Percentiles rank a stretch among this genome's conserved stretches.
phyloP scores from a whole-genome alignment of 2,329 filamentous ascomycete genomes.

The Alternaria tenuissima region DNA sequence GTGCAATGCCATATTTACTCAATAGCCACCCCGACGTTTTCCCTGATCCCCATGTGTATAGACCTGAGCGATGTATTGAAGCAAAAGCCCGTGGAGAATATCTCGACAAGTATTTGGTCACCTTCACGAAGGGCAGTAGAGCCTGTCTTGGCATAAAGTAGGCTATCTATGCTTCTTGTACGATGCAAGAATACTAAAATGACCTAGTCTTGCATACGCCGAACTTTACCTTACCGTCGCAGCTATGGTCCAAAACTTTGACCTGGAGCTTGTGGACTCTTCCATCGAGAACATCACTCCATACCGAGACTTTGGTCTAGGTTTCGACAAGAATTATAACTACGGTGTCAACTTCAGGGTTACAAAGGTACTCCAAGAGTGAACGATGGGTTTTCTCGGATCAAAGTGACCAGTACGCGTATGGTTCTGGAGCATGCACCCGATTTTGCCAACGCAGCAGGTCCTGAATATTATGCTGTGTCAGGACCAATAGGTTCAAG shows the following conservation, averaged over 20 bases:
- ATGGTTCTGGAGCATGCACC: background rate
- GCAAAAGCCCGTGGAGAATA: conserved; percentile 15
- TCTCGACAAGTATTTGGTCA: conserved; percentile 48
- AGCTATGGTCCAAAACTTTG: conserved; percentile 8
- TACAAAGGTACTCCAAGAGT: conserved; percentile 8
- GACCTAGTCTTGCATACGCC: conserved; percentile 37
- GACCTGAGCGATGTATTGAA: conserved; percentile 27
- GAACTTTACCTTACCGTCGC: conserved; percentile 26
- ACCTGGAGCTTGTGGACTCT: conserved; percentile 27
- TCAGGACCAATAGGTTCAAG: background rate
- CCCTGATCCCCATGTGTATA: conserved; percentile 26
- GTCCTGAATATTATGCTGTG: background rate
- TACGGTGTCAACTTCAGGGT: conserved; percentile 15
- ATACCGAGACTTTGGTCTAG: conserved; percentile 15
- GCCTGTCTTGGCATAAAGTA: conserved; percentile 50
- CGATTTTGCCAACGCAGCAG: background rate
- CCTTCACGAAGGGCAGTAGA: conserved; percentile 51
- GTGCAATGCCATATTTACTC: conserved; percentile 29
- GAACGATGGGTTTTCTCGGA: background rate
- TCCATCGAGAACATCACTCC: conserved; percentile 18
- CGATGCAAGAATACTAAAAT: background rate
- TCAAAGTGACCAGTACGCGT: too few relatives aligned
- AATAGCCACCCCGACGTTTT: conserved; percentile 33
- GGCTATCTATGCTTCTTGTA: background rate
- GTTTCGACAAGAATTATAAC: conserved; percentile 18